Evolutionary conservation across 176 grass and related monocot species (phyloP), one percentile per base, ranked within the genome.

Genomic region (Stipa capillata): DNA sequence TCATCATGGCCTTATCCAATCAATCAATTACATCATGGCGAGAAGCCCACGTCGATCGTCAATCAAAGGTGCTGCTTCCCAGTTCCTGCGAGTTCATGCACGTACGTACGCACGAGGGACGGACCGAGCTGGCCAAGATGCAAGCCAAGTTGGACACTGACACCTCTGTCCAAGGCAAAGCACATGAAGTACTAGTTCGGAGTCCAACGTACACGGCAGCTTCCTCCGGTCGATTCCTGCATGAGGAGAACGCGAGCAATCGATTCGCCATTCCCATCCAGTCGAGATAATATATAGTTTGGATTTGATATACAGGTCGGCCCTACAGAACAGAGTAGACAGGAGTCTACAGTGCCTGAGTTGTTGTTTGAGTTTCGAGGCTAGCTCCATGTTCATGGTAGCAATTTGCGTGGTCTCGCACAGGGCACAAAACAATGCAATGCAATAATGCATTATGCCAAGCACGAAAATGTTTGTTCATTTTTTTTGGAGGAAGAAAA

Each of bases 71-170:
- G 29, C 13, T 43, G 2, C n/a, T n/a, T n/a, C n/a, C n/a, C n/a
- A n/a, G n/a, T n/a, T n/a, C n/a, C n/a, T n/a, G n/a, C n/a, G n/a
- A n/a, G n/a, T n/a, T n/a, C n/a, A n/a, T n/a, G n/a, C n/a, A n/a
- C n/a, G n/a, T n/a, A n/a, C n/a, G n/a, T n/a, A n/a, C 1, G 69
- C 58, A 74, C 17, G 36, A 2, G 62, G 6, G 31, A 24, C n/a
- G n/a, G 33, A 37, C 14, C 8, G 35, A 73, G 49, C 73, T 56
- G 39, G 5, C 63, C 29, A 6, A 77, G 63, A n/a, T 60, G n/a
- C 10, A 79, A 79, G 25, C 24, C 74, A 73, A 85, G 25, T 79
- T 73, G 75, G 44, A 79, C 13, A 31, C 43, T 24, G 34, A 6
- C 45, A 55, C n/a, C 16, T 64, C 9, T n/a, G n/a, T 20, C n/a